phyloP scores from a whole-genome alignment of 2,329 filamentous ascomycete species.

The Colletotrichum zoysiae region DNA sequence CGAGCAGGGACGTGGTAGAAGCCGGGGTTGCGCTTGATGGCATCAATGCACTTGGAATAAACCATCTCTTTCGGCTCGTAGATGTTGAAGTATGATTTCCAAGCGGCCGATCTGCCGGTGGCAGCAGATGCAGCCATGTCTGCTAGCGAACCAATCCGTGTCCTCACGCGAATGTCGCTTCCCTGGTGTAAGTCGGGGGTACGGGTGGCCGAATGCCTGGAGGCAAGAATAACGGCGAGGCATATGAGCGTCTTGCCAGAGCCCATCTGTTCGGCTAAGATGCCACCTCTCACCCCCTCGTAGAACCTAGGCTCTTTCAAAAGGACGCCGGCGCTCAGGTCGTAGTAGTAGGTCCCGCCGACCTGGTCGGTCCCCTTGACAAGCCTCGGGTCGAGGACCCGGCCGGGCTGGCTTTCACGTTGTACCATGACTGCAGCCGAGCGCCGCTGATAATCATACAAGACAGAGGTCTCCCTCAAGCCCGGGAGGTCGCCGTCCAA shows the following conservation, averaged over 20 bases:
- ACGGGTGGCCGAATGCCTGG: conserved; percentile 74
- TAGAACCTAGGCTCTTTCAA: conserved; percentile 77
- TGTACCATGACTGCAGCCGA: conserved; percentile 89
- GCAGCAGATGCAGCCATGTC: conserved; percentile 82
- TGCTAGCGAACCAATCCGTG: conserved; percentile 70
- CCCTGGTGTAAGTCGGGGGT: conserved; percentile 72
- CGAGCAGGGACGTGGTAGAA: conserved; percentile 68
- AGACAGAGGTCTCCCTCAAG: conserved; percentile 64
- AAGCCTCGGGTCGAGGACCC: conserved; percentile 80
- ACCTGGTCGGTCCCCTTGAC: conserved; percentile 70
- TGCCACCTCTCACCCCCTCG: conserved; percentile 80
- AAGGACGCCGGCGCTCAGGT: conserved; percentile 72
- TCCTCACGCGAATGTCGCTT: conserved; percentile 54
- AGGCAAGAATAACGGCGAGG: conserved; percentile 81
- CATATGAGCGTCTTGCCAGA: conserved; percentile 91
- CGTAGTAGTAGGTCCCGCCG: conserved; percentile 76
- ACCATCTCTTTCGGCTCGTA: conserved; percentile 62
- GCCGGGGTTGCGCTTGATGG: conserved; percentile 69
- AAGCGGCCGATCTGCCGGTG: conserved; percentile 77
- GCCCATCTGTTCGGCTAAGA: conserved; percentile 85
- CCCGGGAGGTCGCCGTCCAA: conserved; percentile 67
- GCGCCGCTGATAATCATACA: conserved; percentile 84
- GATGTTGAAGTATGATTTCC: conserved; percentile 73
- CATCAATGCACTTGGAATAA: conserved; percentile 66
- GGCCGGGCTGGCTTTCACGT: conserved; percentile 75